Percentiles rank a stretch among this genome's conserved stretches.
These are phyloP conservation scores for Lactarius trivialis DNA, from an alignment of 768 basidiomycete species.

Conservation along the genomic window DNA sequence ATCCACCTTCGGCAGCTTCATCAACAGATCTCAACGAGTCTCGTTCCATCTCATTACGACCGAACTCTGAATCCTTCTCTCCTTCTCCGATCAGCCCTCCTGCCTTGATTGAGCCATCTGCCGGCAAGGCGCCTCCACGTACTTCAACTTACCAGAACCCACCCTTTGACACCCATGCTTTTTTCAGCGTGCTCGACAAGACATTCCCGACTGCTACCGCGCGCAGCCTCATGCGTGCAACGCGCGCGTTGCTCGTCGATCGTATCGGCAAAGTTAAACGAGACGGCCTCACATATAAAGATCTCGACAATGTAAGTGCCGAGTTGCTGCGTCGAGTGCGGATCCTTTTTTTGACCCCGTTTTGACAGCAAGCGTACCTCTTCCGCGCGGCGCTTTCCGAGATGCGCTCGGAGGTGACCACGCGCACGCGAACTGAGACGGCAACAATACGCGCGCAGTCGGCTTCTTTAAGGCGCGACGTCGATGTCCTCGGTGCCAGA, in stretches of 20 bases:
- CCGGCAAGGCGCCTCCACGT: not conserved
- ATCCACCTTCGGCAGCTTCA: constrained; percentile 1
- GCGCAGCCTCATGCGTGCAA: constrained; percentile 76
- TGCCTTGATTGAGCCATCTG: constrained; percentile 1
- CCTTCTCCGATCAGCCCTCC: constrained; percentile 11
- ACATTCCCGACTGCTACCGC: constrained; percentile 71
- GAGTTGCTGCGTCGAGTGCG: not conserved
- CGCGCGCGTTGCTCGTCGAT: constrained; percentile 71
- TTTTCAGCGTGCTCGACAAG: constrained; percentile 64
- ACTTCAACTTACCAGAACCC: constrained; percentile 50
- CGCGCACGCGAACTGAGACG: constrained; percentile 77
- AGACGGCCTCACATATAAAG: constrained; percentile 68
- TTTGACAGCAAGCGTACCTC: constrained; percentile 86
- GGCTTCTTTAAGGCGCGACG: constrained; percentile 74
- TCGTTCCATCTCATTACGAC: constrained; percentile 12
- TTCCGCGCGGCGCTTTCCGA: constrained; percentile 92
- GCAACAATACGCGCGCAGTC: constrained; percentile 74
- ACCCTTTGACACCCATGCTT: constrained; percentile 78
- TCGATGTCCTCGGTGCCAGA: constrained; percentile 78
- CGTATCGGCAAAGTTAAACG: constrained; percentile 62
- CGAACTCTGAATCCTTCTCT: not conserved
- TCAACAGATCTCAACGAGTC: not conserved
- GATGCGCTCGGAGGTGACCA: constrained; percentile 76
- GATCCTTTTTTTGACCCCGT: not conserved
- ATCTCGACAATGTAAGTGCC: constrained; percentile 69